Percentiles rank a stretch among this genome's conserved stretches.
Conservation (phyloP, 495 filamentous ascomycete genomes). For the Cercophora scortea region DNA sequence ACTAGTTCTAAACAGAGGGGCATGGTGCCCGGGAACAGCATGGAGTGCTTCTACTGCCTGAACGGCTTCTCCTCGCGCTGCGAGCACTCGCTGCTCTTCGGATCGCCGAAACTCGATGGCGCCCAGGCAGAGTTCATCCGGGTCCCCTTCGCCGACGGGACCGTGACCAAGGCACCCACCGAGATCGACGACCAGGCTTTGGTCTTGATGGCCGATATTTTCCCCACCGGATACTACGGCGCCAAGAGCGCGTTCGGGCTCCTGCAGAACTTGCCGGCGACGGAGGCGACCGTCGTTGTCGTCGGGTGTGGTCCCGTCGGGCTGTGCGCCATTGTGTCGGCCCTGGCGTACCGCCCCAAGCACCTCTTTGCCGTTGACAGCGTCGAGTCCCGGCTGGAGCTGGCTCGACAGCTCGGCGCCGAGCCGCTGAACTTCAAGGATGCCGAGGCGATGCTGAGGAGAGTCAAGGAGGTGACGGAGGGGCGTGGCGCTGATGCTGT, state of each 20-base stretch:
- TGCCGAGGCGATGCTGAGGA: constrained; percentile 55
- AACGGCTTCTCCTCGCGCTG: constrained; percentile 79
- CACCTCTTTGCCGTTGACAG: constrained; percentile 82
- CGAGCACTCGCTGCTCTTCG: constrained; percentile 66
- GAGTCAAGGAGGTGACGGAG: constrained; percentile 69
- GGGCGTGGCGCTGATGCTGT: constrained; percentile 86
- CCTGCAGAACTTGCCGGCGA: constrained; percentile 50
- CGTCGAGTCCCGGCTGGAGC: constrained; percentile 65
- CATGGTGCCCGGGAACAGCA: constrained; percentile 18
- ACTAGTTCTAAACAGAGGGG: too few relatives aligned
- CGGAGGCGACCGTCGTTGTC: constrained; percentile 66
- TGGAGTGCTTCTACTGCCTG: constrained; percentile 85
- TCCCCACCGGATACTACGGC: constrained; percentile 84
- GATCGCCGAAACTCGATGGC: constrained; percentile 66
- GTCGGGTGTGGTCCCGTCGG: constrained; percentile 89
- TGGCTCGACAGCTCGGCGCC: constrained; percentile 71
- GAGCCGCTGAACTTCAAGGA: constrained; percentile 77
- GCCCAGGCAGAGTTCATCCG: constrained; percentile 89
- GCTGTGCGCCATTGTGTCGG: constrained; percentile 79
- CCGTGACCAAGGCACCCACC: constrained; percentile 66
- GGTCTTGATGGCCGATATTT: constrained; percentile 87
- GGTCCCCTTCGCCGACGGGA: constrained; percentile 77
- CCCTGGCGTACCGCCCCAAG: constrained; percentile 71
- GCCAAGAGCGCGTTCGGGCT: constrained; percentile 73
- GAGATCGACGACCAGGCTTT: constrained; percentile 69